phyloP scores from a whole-genome alignment of 805 yeast genomes.

The Alloascoidea africana region DNA sequence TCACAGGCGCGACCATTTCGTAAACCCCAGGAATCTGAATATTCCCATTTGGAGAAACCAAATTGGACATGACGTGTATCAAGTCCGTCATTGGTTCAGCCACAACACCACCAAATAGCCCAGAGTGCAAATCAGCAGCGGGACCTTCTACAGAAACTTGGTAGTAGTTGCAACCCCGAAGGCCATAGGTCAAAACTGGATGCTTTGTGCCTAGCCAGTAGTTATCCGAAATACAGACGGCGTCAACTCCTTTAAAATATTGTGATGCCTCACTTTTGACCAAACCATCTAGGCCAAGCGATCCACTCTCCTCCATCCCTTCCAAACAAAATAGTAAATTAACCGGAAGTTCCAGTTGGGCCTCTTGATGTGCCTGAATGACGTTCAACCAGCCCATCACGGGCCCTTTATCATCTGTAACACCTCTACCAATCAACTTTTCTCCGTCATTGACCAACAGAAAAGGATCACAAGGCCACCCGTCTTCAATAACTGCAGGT shows the following conservation, averaged over 20 bases:
- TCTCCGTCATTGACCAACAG: constrained; percentile 36
- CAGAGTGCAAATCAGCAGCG: constrained; percentile 92
- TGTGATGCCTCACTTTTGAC: constrained; percentile 62
- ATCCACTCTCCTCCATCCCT: constrained; percentile 98
- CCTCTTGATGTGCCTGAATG: constrained; percentile 76
- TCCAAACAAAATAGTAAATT: constrained; percentile 88
- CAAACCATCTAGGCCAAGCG: constrained; percentile 76
- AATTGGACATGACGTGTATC: constrained; percentile 54
- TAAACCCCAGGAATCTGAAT: constrained; percentile 77
- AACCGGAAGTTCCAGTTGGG: constrained; percentile 82
- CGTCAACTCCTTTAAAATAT: constrained; percentile 81
- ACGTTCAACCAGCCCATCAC: constrained; percentile 93
- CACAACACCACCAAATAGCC: constrained; percentile 92
- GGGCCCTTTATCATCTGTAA: constrained; percentile 97
- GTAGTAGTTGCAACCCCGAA: constrained; percentile 93
- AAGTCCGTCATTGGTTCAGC: constrained; percentile 96
- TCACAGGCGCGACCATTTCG: constrained; percentile 92
- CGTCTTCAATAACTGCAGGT: constrained; percentile 88
- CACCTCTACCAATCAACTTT: constrained; percentile 86
- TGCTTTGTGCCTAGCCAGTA: constrained; percentile 97
- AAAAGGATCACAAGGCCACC: constrained; percentile 93
- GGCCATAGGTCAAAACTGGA: constrained; percentile 93
- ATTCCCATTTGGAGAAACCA: constrained; percentile 72
- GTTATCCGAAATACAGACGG: constrained; percentile 92
- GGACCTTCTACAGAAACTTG: constrained; percentile 77